phyloP scores from a whole-genome alignment of 2,329 filamentous ascomycete genomes.

The Neonectria ditissima region DNA sequence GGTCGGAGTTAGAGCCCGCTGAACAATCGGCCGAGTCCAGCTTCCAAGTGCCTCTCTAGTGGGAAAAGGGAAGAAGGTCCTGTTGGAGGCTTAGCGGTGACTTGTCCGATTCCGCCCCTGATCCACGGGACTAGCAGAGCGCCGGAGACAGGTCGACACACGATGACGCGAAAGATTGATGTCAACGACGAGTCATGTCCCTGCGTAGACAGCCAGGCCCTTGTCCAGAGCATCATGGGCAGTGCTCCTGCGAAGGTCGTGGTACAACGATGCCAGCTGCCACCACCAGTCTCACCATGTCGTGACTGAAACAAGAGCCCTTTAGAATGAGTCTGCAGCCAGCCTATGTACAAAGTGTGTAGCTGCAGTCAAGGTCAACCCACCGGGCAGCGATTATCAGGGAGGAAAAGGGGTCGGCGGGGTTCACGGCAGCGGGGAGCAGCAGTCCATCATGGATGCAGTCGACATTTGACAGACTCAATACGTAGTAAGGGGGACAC shows the following conservation, averaged over 20 bases:
- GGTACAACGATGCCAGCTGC: neutral
- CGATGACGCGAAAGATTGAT: slow-evolving; percentile 15
- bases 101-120: slow-evolving; percentile 6
- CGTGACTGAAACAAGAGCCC: slow-evolving; percentile 25
- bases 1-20: slow-evolving; percentile 16
- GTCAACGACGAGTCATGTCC: slow-evolving; percentile 27
- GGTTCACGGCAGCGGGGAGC: neutral
- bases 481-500: neutral
- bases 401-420: neutral
- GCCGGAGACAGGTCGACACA: neutral
- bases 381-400: neutral
- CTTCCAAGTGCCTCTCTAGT: neutral
- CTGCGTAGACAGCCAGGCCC: slow-evolving; percentile 7
- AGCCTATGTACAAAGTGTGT: neutral
- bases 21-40: slow-evolving; percentile 30
- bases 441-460: neutral
- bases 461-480: neutral
- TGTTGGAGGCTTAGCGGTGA: slow-evolving; percentile 11
- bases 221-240: neutral
- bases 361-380: slow-evolving; percentile 8
- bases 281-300: slow-evolving; percentile 16
- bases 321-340: slow-evolving; percentile 7
- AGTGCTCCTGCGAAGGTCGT: slow-evolving; percentile 5
- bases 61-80: slow-evolving; percentile 1
- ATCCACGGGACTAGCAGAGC: slow-evolving; percentile 8